These are phyloP conservation scores for Endocladia muricata DNA, from an alignment of 31 red algal species.

Conservation along the genomic window DNA sequence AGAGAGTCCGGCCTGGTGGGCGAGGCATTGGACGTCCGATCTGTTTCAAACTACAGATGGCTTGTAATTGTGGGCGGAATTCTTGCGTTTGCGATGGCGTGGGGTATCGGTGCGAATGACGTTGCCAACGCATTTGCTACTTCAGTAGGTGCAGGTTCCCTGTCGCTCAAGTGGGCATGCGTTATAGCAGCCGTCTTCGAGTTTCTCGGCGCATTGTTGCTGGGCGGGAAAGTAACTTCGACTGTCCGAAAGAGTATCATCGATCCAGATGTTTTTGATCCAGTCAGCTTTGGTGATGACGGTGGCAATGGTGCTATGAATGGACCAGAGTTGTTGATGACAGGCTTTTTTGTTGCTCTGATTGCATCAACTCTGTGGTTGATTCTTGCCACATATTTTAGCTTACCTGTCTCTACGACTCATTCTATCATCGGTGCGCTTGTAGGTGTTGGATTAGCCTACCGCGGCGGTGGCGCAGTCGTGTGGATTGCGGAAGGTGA, in stretches of 20 bases:
- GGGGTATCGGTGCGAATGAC: slow-evolving; percentile 93
- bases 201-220: slow-evolving; percentile 69
- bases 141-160: slow-evolving; percentile 74
- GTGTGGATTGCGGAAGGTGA: slow-evolving; percentile 61
- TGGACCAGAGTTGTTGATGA: slow-evolving; percentile 82
- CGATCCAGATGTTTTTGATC: slow-evolving; percentile 66
- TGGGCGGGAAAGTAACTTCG: slow-evolving; percentile 71
- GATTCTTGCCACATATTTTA: slow-evolving; percentile 78
- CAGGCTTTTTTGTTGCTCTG: slow-evolving; percentile 76
- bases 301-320: slow-evolving; percentile 19
- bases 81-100: slow-evolving; percentile 80
- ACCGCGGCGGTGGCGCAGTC: slow-evolving; percentile 48
- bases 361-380: slow-evolving; percentile 75
- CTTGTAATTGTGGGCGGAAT: slow-evolving; percentile 70
- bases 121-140: slow-evolving; percentile 95
- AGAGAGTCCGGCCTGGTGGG: no score
- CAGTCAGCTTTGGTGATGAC: no score
- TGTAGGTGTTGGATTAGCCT: slow-evolving; percentile 81
- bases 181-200: slow-evolving; percentile 83
- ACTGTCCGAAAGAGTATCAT: slow-evolving; percentile 87
- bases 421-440: slow-evolving; percentile 93
- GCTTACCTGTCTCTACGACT: slow-evolving; percentile 93
- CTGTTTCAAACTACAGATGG: slow-evolving; percentile 53
- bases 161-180: slow-evolving; percentile 74
- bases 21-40: slow-evolving; percentile 28